A percentile compares a stretch with the other conserved stretches of the same genome.
phyloP scores from a whole-genome alignment of 2,329 filamentous ascomycete species.

The Exophiala sp. region DNA sequence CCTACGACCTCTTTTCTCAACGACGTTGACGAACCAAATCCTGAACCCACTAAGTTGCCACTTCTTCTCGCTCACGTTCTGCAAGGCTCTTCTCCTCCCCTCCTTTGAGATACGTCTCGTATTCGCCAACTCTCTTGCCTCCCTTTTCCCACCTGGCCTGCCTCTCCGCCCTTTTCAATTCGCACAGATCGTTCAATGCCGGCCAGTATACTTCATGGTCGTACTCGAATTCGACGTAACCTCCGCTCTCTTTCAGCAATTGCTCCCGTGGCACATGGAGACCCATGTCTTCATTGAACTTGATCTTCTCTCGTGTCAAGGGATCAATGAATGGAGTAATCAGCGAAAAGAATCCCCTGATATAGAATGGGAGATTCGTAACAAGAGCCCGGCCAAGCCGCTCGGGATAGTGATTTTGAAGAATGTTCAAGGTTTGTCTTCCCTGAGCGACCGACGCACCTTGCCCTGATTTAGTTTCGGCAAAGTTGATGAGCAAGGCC shows the following conservation, averaged over 20 bases:
- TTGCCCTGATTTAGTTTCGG: slow-evolving; percentile 68
- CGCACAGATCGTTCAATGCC: slow-evolving; percentile 68
- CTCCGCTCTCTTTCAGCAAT: slow-evolving; percentile 74
- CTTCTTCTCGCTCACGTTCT: slow-evolving; percentile 29
- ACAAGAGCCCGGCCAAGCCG: slow-evolving; percentile 83
- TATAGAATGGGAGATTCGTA: slow-evolving; percentile 88
- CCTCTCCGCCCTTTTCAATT: slow-evolving; percentile 61
- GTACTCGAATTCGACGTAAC: slow-evolving; percentile 84
- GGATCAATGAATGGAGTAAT: slow-evolving; percentile 97
- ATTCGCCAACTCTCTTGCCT: slow-evolving; percentile 79
- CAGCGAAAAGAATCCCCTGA: slow-evolving; percentile 91
- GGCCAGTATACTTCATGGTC: slow-evolving; percentile 90
- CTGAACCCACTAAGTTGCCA: neutral
- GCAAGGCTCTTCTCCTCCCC: slow-evolving; percentile 42
- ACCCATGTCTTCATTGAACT: slow-evolving; percentile 90
- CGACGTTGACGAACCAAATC: too few relatives aligned
- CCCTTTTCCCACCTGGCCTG: slow-evolving; percentile 71
- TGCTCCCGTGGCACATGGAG: slow-evolving; percentile 78
- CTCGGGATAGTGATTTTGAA: slow-evolving; percentile 96
- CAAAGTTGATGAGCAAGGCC: slow-evolving; percentile 88
- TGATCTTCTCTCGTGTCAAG: slow-evolving; percentile 87
- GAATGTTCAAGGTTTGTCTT: slow-evolving; percentile 79
- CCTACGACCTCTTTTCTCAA: too few relatives aligned
- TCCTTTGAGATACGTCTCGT: slow-evolving; percentile 84
- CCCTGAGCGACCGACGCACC: slow-evolving; percentile 75